Conservation (phyloP, 441 rosid genomes). For the Manihot esculenta region DNA sequence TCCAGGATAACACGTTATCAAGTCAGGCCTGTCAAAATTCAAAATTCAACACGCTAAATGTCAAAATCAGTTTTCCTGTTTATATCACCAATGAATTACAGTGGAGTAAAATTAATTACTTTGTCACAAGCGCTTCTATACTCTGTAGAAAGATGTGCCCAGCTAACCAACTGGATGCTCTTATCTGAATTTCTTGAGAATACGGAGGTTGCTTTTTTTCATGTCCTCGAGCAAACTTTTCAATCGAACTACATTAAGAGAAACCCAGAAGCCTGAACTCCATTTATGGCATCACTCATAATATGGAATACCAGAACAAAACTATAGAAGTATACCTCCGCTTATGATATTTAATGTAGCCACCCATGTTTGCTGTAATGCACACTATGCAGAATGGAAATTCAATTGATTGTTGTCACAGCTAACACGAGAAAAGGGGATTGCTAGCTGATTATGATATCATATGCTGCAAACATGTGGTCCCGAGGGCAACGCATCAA, state of each 20-base stretch:
- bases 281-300: neutral
- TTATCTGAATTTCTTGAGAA: neutral
- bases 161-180: neutral
- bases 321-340: slow-evolving; percentile 6
- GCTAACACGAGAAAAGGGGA: neutral
- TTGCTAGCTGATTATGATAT: neutral
- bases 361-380: neutral
- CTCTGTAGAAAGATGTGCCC: neutral
- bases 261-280: neutral
- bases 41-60: neutral
- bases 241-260: neutral
- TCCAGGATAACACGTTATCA: neutral
- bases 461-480: neutral
- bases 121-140: neutral
- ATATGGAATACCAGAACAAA: neutral
- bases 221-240: neutral
- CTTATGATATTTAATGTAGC: neutral
- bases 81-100: neutral
- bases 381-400: neutral
- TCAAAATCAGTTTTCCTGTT: neutral
- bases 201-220: neutral
- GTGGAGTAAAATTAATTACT: neutral
- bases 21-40: neutral
- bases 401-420: neutral
- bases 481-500: neutral